A percentile compares a stretch with the other conserved stretches of the same genome.
Evolutionary conservation across 257 asterid species (phyloP).

Genomic region (Euphrasia confusa): DNA sequence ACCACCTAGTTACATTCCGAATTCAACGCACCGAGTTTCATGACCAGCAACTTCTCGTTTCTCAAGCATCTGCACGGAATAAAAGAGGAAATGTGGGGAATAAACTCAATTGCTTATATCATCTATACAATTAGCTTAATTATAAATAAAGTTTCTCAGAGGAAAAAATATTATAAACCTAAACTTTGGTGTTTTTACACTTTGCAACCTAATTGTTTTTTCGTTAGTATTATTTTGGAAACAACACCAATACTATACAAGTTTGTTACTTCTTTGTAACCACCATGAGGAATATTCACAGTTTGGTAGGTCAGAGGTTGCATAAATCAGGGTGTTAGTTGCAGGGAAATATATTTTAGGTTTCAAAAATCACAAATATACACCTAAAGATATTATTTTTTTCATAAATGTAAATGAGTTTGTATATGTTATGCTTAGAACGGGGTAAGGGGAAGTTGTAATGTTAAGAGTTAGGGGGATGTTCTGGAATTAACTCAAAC

Average conservation of each 20-base stretch:
- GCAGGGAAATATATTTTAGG: too few relatives aligned
- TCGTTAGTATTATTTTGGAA: too few relatives aligned
- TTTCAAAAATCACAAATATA: too few relatives aligned
- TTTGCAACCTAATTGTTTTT: background rate
- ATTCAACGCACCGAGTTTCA: background rate
- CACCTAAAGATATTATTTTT: too few relatives aligned
- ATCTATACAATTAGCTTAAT: background rate
- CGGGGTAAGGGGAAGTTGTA: background rate
- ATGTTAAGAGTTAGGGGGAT: background rate
- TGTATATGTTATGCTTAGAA: background rate
- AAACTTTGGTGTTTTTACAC: background rate
- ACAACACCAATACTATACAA: too few relatives aligned
- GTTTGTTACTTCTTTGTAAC: too few relatives aligned
- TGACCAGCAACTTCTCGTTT: constrained; percentile 19
- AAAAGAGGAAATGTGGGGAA: constrained; percentile 3
- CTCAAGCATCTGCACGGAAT: constrained; percentile 32
- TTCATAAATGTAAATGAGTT: background rate
- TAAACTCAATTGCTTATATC: background rate
- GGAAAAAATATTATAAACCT: background rate
- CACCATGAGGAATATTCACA: too few relatives aligned
- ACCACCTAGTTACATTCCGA: too few relatives aligned
- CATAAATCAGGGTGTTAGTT: too few relatives aligned
- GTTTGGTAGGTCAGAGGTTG: too few relatives aligned
- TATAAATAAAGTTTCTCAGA: background rate
- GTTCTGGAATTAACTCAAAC: background rate